These are phyloP conservation scores for Zoysia japonica DNA, from an alignment of 176 grass and related monocot genomes.

Conservation along the genomic window DNA sequence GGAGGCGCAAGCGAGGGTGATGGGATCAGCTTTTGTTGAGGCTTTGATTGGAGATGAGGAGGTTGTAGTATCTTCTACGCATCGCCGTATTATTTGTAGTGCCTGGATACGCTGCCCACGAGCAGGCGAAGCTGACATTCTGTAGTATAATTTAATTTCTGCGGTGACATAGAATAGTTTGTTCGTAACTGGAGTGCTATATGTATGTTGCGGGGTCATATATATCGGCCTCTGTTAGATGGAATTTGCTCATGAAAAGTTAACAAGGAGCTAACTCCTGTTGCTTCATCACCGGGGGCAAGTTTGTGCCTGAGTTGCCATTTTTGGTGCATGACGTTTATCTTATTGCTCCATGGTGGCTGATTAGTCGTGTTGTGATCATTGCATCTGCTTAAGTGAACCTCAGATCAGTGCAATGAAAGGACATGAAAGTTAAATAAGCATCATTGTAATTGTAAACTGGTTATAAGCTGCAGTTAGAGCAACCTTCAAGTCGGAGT, in stretches of 20 bases:
- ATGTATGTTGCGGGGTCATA: neutral
- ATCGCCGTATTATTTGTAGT: neutral
- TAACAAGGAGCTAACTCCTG: neutral
- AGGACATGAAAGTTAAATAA: no score
- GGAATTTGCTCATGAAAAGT: neutral
- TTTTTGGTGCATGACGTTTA: no score
- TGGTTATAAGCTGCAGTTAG: no score
- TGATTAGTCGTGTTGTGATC: no score
- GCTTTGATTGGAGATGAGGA: no score
- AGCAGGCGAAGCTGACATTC: neutral
- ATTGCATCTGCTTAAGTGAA: no score
- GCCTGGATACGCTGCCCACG: neutral
- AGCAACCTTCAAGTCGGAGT: no score
- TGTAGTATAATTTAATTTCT: slow-evolving; percentile 16
- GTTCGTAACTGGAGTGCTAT: neutral
- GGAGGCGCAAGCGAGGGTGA: slow-evolving; percentile 45
- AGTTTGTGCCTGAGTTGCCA: neutral
- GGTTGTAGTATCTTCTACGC: neutral
- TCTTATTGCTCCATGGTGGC: neutral
- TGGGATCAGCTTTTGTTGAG: neutral
- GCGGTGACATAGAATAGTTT: slow-evolving; percentile 25
- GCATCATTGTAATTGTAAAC: no score
- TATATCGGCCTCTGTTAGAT: neutral
- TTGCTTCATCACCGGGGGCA: neutral
- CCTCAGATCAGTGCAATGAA: no score